These are phyloP conservation scores for Adansonia madagascariensis DNA, from an alignment of 441 rosid genomes.

Conservation along the genomic window DNA sequence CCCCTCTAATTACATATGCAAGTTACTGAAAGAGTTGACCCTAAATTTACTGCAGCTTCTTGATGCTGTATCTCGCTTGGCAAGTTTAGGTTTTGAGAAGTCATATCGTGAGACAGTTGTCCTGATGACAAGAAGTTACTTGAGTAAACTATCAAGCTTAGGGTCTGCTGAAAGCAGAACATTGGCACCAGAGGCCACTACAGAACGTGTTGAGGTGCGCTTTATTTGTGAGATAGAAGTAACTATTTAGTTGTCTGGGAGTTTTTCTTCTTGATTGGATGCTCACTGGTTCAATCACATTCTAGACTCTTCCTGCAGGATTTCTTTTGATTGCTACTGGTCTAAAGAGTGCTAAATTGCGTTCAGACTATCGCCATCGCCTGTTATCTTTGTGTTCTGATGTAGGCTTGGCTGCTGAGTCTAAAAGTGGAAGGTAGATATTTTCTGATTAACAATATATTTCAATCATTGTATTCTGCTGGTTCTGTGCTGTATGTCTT, in stretches of 20 bases:
- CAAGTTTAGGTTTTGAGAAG: conserved; percentile 98
- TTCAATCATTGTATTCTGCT: conserved; percentile 6
- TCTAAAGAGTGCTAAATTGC: conserved; percentile 73
- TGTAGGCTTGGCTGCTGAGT: conserved; percentile 96
- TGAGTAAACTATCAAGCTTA: conserved; percentile 53
- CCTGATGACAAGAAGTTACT: conserved; percentile 93
- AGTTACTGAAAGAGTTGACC: conserved; percentile 27
- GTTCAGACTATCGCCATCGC: conserved; percentile 93
- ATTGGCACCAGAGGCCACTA: conserved; percentile 78
- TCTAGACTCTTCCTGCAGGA: conserved; percentile 99
- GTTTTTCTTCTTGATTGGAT: conserved; percentile 38
- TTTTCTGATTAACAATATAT: not conserved
- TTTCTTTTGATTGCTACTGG: conserved; percentile 87
- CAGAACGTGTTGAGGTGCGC: conserved; percentile 91
- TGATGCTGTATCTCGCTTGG: conserved; percentile 96
- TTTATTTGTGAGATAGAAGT: conserved; percentile 28
- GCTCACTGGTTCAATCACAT: conserved; percentile 61
- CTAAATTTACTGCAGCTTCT: conserved; percentile 71
- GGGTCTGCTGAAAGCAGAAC: conserved; percentile 93
- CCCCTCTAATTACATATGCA: conserved; percentile 19
- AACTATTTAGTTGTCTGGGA: conserved; percentile 25
- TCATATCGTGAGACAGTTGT: conserved; percentile 99
- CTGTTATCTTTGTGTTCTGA: conserved; percentile 96
- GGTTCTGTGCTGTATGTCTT: conserved; percentile 10
- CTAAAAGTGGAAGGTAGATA: conserved; percentile 87